These are phyloP conservation scores for Petunia secreta DNA, from an alignment of 257 asterid genomes.

Conservation along the genomic window DNA sequence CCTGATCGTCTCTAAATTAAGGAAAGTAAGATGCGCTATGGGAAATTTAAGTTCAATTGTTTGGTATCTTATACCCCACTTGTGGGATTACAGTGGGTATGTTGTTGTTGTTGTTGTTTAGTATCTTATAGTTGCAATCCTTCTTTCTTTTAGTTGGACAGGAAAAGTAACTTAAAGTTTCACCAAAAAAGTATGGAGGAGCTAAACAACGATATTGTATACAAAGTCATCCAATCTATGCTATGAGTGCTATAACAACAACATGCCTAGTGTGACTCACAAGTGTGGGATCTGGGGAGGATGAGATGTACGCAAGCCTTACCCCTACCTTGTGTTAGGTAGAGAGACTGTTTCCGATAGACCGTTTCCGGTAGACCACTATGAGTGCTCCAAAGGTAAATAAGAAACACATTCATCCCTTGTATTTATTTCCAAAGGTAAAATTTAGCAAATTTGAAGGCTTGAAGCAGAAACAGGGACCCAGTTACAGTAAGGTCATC, in stretches of 20 bases:
- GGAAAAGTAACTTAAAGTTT: not conserved
- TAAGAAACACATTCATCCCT: not conserved
- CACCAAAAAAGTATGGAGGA: not conserved
- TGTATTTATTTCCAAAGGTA: not conserved
- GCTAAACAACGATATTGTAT: not conserved
- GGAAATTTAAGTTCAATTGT: not conserved
- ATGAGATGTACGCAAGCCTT: too few species aligned
- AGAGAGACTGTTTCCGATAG: too few species aligned
- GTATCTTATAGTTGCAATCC: conserved; percentile 1
- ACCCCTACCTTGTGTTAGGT: too few species aligned
- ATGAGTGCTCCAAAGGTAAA: not conserved
- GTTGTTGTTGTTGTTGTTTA: too few species aligned
- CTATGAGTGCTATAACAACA: too few species aligned
- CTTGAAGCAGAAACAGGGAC: conserved; percentile 4
- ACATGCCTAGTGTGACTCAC: too few species aligned
- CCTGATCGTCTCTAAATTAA: not conserved
- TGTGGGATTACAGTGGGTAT: too few species aligned
- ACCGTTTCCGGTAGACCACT: not conserved
- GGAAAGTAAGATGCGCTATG: not conserved
- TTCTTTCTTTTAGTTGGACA: not conserved
- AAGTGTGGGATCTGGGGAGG: too few species aligned
- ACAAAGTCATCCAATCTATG: too few species aligned
- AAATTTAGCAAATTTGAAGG: not conserved
- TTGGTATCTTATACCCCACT: not conserved
- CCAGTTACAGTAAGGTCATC: not conserved